Conservation (phyloP, 2,329 filamentous ascomycete species). For the Talaromyces sp. region DNA sequence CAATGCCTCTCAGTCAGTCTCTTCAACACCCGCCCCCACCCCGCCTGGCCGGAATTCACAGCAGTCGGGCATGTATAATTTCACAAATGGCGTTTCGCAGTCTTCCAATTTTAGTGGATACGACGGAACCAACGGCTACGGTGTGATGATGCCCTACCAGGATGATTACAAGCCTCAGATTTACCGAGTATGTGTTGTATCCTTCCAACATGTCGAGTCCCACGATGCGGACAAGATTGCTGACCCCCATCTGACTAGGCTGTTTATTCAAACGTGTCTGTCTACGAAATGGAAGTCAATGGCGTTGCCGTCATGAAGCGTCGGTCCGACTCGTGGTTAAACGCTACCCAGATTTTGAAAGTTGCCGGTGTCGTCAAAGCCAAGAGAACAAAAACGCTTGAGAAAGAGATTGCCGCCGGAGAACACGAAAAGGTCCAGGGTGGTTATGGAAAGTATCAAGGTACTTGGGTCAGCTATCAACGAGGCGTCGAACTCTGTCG, state of each 20-base stretch:
- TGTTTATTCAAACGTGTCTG: slow-evolving; percentile 89
- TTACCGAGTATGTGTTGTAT: slow-evolving; percentile 35
- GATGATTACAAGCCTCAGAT: slow-evolving; percentile 41
- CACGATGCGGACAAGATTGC: background rate
- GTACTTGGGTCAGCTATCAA: slow-evolving; percentile 95
- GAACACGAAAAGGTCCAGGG: slow-evolving; percentile 98
- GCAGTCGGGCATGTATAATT: slow-evolving; percentile 35
- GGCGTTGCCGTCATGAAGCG: slow-evolving; percentile 91
- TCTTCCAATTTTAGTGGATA: slow-evolving; percentile 33
- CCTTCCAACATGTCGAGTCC: slow-evolving; percentile 5
- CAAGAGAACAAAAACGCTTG: slow-evolving; percentile 92
- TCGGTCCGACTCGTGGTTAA: slow-evolving; percentile 90
- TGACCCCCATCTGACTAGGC: slow-evolving; percentile 47
- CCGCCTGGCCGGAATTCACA: slow-evolving; percentile 36
- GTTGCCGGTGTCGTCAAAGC: slow-evolving; percentile 96
- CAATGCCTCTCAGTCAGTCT: slow-evolving; percentile 40
- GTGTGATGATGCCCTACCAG: slow-evolving; percentile 29
- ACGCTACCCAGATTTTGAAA: slow-evolving; percentile 97
- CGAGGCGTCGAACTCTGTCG: slow-evolving; percentile 88
- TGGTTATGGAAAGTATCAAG: slow-evolving; percentile 97
- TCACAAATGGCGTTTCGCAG: slow-evolving; percentile 31
- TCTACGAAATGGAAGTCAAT: slow-evolving; percentile 98
- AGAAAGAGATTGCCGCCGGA: slow-evolving; percentile 94
- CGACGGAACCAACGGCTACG: slow-evolving; percentile 36
- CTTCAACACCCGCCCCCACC: slow-evolving; percentile 40